Conservation (phyloP, 2,329 filamentous ascomycete genomes). For the Bertia moriformis region DNA sequence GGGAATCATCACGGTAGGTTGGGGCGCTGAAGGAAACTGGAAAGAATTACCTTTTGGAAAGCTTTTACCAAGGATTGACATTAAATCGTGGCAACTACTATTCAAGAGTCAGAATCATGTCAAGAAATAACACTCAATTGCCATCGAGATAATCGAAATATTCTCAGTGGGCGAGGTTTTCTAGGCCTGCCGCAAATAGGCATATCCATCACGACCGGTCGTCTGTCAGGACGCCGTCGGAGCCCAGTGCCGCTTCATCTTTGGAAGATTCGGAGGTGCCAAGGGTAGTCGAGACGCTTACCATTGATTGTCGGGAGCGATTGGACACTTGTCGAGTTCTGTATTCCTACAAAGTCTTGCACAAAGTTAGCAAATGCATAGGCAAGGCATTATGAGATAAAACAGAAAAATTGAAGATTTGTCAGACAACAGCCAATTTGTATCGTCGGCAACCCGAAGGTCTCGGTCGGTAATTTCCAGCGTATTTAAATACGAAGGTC, state of each 20-base stretch:
- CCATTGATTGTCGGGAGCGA: no score
- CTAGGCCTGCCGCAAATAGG: conserved; percentile 72
- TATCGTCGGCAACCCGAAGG: conserved; percentile 40
- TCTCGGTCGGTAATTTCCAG: conserved; percentile 60
- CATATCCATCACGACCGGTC: conserved; percentile 39
- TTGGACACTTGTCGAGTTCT: no score
- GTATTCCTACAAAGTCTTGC: no score
- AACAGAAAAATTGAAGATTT: conserved; percentile 9
- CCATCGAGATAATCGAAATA: conserved; percentile 1
- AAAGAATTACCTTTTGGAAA: conserved; percentile 7
- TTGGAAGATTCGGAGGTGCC: conserved; percentile 8
- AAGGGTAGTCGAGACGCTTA: conserved; percentile 10
- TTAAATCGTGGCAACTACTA: no score
- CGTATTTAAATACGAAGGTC: conserved; percentile 30
- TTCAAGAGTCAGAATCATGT: no score
- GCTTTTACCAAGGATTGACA: no score
- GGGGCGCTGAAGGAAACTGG: conserved; percentile 5
- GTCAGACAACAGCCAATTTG: conserved; percentile 46
- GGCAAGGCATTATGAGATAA: conserved; percentile 1
- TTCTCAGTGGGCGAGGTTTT: conserved; percentile 99
- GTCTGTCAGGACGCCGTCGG: conserved; percentile 36
- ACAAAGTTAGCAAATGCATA: not conserved
- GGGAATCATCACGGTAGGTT: conserved; percentile 28
- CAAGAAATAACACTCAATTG: no score
- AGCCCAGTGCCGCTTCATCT: conserved; percentile 59